Conservation (phyloP, 768 basidiomycete genomes). For the Xerocomellus chrysenteron region DNA sequence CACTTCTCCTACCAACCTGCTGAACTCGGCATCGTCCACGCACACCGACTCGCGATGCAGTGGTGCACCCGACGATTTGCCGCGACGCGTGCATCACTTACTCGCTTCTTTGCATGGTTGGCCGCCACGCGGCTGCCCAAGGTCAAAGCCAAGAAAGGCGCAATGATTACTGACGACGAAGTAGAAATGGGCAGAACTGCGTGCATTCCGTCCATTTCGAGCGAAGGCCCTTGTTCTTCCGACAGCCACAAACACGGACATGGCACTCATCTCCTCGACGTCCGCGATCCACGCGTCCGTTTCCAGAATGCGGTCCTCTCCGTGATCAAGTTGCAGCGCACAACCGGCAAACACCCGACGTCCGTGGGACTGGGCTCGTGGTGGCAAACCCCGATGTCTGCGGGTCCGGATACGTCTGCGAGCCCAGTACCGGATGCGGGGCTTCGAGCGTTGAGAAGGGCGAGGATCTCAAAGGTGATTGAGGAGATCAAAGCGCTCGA, state of each 20-base stretch:
- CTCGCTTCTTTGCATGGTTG: slow-evolving; percentile 14
- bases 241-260: neutral
- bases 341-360: slow-evolving; percentile 24
- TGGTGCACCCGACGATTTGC: slow-evolving; percentile 22
- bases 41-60: slow-evolving; percentile 18
- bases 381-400: slow-evolving; percentile 21
- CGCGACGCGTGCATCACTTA: slow-evolving; percentile 4
- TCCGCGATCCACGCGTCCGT: slow-evolving; percentile 29
- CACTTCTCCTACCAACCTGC: slow-evolving; percentile 7
- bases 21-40: slow-evolving; percentile 22
- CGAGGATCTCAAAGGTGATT: slow-evolving; percentile 40
- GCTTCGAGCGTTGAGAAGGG: slow-evolving; percentile 32
- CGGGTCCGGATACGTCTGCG: neutral
- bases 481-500: slow-evolving; percentile 41
- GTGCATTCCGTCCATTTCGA: slow-evolving; percentile 1
- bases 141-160: neutral
- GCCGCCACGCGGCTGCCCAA: neutral
- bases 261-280: slow-evolving; percentile 19
- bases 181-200: neutral
- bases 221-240: slow-evolving; percentile 2
- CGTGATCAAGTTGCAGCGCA: slow-evolving; percentile 41
- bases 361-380: slow-evolving; percentile 24
- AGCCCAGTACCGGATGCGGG: slow-evolving; percentile 20
- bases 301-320: slow-evolving; percentile 42
- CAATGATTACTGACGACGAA: neutral